Conservation (phyloP, 768 basidiomycete species). For the Collybia nuda region DNA sequence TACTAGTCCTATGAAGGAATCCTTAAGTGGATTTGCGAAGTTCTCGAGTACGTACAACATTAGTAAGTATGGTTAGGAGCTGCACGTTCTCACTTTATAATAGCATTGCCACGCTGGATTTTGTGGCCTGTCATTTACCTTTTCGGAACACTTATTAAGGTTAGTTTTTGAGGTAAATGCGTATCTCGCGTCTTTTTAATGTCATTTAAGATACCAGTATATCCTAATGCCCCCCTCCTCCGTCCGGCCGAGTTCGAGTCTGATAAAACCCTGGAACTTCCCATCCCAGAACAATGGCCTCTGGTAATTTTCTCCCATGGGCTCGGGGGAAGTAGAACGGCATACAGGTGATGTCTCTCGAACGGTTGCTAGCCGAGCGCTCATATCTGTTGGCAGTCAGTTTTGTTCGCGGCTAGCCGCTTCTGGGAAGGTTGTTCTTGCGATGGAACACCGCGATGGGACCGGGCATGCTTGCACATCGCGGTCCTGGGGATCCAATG, state of each 20-base stretch:
- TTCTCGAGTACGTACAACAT: constrained; percentile 40
- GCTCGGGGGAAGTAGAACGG: constrained; percentile 68
- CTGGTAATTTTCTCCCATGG: constrained; percentile 87
- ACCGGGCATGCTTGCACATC: constrained; percentile 56
- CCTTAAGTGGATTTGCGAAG: constrained; percentile 45
- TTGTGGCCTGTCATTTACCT: constrained; percentile 52
- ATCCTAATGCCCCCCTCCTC: constrained; percentile 54
- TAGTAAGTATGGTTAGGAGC: background rate
- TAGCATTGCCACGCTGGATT: constrained; percentile 40
- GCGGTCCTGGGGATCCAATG: constrained; percentile 28
- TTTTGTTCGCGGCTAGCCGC: constrained; percentile 73
- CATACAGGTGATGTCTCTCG: constrained; percentile 51
- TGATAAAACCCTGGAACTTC: constrained; percentile 5
- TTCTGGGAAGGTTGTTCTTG: constrained; percentile 77
- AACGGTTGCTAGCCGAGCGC: background rate
- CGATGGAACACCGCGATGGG: constrained; percentile 84
- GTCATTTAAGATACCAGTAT: constrained; percentile 50
- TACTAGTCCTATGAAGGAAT: constrained; percentile 41
- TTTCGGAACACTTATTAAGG: constrained; percentile 50
- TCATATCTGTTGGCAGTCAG: constrained; percentile 42
- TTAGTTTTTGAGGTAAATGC: constrained; percentile 11
- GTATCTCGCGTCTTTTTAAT: background rate
- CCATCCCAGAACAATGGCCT: constrained; percentile 52
- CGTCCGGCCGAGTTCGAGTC: constrained; percentile 23
- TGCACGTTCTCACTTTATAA: background rate